Base-by-base conservation (phyloP, 192 early-diverging fungal genomes). In the Spinellus fusiger region DNA sequence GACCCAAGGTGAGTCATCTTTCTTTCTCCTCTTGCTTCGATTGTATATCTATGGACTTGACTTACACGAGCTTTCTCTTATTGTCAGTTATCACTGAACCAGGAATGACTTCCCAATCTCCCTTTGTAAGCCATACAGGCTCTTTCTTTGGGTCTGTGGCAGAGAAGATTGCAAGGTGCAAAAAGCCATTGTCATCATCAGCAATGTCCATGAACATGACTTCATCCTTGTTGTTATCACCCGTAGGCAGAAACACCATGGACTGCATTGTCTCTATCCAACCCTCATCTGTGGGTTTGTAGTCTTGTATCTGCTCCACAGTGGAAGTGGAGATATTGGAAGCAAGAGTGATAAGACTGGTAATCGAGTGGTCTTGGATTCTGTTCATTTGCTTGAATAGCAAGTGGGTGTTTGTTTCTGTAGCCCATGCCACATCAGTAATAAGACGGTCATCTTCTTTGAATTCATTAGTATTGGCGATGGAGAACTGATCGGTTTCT, bases 341-440 rank as follows among this genome's bases (percentile, higher is more conserved):
- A 8, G 55, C 15, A 16, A 67, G 13, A 31, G 56, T 68, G 6
- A 86, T 84, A 28, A 93, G 49, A 54, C 84, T 92, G 25, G 92
- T 69, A n/a, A 82, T 78, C 63, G 85, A 75, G 7, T 86, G 82
- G 66, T 95, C 91, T 64, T 98, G 96, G 22, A 97, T 87, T 22
- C 96, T 78, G 62, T 98, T 98, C 73, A 89, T 91, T 32, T 81
- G 79, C 57, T 89, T 78, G 31, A 92, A 89, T 12, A 96, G 48
- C 38, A 98, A 65, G 6, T 73, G 59, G 32, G 76, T 70, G 47
- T 83, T 75, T 46, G 62, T 74, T n/a, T 77, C 73, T 0, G 86
- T 88, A 7, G 90, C 68, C 95, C 95, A 98, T 12, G 72, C 71
- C 25, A 95, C 84, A 65, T 89, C 88, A 16, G 86, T 84, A 63